Evolutionary conservation across 345 rosid genomes (phyloP), one percentile per base, ranked within the genome.

Genomic region (Cardamine occulta): DNA sequence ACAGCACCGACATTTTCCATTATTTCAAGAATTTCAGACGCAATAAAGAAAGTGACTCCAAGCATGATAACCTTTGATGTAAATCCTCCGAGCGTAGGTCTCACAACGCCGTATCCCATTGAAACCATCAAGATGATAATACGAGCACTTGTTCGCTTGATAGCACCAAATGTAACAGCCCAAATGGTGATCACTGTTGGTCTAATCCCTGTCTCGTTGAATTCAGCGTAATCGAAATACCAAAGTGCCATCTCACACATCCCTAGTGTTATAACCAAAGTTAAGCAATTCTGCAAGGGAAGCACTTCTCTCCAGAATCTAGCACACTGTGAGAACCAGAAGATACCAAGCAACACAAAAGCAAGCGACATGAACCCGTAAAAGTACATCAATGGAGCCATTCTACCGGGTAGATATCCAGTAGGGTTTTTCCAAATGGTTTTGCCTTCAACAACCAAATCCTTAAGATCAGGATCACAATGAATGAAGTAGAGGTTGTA

Each of bases 201-300:
- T 79, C 99, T 86, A 24, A 91, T 78, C 37, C 99, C 99, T 0
- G 88, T 88, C 82, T 89, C 89, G 11, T 89, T 93, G 80, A 96
- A 96, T 31, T 90, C 94, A 11, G 89, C 96, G 72, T 89, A 90
- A 79, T 96, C 97, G 6, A 93, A 93, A 77, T 87, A 92, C 99
- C 98, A 95, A 45, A 93, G 82, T n/a, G 98, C 85, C 98, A 93
- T 90, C 87, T 96, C 99, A 66, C 89, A 80, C 99, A 96, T 93
- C 53, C 97, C 98, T 1, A 93, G 65, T 0, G 97, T 91, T 49
- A 93, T 93, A 79, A 96, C 94, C 40, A 93, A 39, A 15, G 97
- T 96, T 26, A 96, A 83, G 70, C 93, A 93, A 76, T 96, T 96
- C 72, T 93, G 94, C 74, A 96, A 73, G 0, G 97, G 91, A 75